Conservation (phyloP, 768 basidiomycete genomes). For the Strobilomyces confusus region DNA sequence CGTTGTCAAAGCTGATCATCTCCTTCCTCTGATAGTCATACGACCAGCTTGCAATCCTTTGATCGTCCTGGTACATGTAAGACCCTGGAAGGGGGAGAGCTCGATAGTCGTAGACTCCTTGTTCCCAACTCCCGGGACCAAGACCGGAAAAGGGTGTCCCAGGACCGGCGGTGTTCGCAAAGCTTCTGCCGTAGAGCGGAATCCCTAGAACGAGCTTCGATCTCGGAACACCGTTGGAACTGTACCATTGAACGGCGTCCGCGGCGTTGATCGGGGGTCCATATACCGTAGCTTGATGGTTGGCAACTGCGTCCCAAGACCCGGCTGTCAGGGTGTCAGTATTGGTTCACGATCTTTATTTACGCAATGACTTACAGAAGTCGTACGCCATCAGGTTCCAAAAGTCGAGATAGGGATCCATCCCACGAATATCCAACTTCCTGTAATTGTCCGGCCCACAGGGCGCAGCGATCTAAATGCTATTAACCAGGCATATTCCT, state of each 20-base stretch:
- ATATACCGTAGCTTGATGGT: constrained; percentile 85
- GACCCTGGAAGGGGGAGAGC: constrained; percentile 76
- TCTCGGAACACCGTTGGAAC: constrained; percentile 61
- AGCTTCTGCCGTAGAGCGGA: constrained; percentile 91
- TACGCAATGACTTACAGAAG: constrained; percentile 49
- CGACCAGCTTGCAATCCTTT: constrained; percentile 73
- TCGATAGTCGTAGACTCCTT: constrained; percentile 91
- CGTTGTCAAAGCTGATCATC: constrained; percentile 80
- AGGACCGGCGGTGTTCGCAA: constrained; percentile 80
- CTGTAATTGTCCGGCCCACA: constrained; percentile 86
- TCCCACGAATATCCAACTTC: constrained; percentile 72
- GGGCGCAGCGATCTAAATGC: constrained; percentile 78
- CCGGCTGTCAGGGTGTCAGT: constrained; percentile 47
- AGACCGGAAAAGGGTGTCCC: constrained; percentile 75
- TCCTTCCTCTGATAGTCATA: constrained; percentile 74
- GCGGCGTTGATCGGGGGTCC: constrained; percentile 62
- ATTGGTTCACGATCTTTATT: constrained; percentile 2
- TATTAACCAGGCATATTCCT: not conserved
- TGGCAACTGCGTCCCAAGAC: constrained; percentile 67
- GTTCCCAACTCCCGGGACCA: constrained; percentile 89
- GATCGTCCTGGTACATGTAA: constrained; percentile 59
- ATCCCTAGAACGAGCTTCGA: constrained; percentile 87
- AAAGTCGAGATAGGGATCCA: constrained; percentile 87
- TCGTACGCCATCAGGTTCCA: constrained; percentile 99
- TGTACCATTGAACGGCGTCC: constrained; percentile 68